Conservation (phyloP, 2,329 filamentous ascomycete species). For the Gliomastix tumulicola region DNA sequence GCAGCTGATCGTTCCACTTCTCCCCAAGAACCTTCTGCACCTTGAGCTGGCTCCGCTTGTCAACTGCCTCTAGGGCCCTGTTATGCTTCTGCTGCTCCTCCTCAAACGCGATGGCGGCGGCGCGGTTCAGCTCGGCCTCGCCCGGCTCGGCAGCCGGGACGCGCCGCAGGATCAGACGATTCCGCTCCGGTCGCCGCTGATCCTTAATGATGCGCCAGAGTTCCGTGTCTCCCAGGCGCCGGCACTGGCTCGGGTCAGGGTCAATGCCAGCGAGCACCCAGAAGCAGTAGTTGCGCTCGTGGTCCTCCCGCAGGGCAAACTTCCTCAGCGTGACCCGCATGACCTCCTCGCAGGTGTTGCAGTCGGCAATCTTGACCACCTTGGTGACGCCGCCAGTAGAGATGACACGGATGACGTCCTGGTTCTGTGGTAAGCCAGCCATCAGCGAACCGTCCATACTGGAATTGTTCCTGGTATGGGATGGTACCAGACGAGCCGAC, state of each 20-base stretch:
- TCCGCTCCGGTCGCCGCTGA: slow-evolving; percentile 75
- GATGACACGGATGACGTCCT: slow-evolving; percentile 88
- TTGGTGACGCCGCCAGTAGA: slow-evolving; percentile 88
- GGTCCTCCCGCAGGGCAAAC: slow-evolving; percentile 79
- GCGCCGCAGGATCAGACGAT: slow-evolving; percentile 82
- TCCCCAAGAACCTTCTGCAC: slow-evolving; percentile 86
- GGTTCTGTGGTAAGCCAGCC: slow-evolving; percentile 76
- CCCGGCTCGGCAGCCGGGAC: slow-evolving; percentile 91
- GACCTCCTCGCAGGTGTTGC: slow-evolving; percentile 86
- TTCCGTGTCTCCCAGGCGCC: slow-evolving; percentile 78
- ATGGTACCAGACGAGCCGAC: slow-evolving; percentile 53
- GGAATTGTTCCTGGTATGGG: slow-evolving; percentile 72
- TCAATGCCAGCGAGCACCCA: slow-evolving; percentile 85
- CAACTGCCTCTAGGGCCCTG: slow-evolving; percentile 54
- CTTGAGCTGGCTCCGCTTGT: slow-evolving; percentile 77
- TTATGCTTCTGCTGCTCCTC: slow-evolving; percentile 71
- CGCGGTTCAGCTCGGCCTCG: slow-evolving; percentile 75
- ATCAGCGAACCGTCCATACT: slow-evolving; percentile 83
- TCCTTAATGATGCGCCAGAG: slow-evolving; percentile 89
- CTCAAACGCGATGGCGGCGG: slow-evolving; percentile 82
- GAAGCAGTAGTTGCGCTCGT: slow-evolving; percentile 94
- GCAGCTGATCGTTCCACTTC: slow-evolving; percentile 70
- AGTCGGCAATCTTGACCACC: slow-evolving; percentile 87
- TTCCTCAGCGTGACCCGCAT: slow-evolving; percentile 86
- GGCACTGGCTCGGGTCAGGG: slow-evolving; percentile 72